These are phyloP conservation scores for Myxozyma geophila DNA, from an alignment of 805 yeast genomes.

Conservation along the genomic window DNA sequence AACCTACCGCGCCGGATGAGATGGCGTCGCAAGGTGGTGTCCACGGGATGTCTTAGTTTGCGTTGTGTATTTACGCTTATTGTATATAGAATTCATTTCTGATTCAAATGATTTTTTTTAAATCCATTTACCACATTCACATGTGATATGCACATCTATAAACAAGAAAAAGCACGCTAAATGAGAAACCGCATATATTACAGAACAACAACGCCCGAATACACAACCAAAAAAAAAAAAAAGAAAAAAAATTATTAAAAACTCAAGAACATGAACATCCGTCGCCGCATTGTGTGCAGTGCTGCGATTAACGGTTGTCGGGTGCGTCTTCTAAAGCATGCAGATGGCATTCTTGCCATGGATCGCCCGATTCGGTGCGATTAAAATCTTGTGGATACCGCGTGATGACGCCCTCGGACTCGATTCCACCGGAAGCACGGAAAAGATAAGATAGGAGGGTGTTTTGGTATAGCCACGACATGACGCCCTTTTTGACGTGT, in stretches of 20 bases:
- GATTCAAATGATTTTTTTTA: no score
- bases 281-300: background rate
- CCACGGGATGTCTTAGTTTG: no score
- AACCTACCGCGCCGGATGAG: constrained; percentile 8
- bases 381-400: constrained; percentile 8
- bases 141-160: no score
- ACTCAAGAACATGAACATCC: background rate
- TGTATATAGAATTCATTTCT: no score
- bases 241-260: background rate
- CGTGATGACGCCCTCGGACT: constrained; percentile 1
- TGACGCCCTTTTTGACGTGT: constrained; percentile 23
- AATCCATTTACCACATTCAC: no score
- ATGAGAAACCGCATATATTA: no score
- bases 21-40: background rate
- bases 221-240: no score
- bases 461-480: constrained; percentile 23
- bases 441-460: constrained; percentile 30
- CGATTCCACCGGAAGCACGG: constrained; percentile 32
- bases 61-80: no score
- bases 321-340: constrained; percentile 1
- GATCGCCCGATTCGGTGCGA: background rate
- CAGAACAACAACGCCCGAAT: background rate
- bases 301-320: constrained; percentile 1
- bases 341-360: constrained; percentile 18
- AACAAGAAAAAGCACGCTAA: no score